These are phyloP conservation scores for Leptodermis oblonga DNA, from an alignment of 257 asterid genomes.

Conservation along the genomic window DNA sequence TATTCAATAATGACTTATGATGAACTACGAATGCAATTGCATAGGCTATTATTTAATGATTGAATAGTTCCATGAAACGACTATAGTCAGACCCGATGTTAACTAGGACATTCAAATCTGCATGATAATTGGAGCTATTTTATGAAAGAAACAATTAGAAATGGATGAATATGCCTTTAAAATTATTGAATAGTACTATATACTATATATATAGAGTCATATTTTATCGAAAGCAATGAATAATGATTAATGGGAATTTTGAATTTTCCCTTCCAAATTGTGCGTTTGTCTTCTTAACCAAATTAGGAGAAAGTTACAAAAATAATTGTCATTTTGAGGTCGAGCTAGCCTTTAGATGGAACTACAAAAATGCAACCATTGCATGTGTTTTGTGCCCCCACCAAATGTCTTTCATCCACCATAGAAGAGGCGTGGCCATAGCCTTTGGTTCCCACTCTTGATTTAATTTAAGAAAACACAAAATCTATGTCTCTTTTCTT, in stretches of 20 bases:
- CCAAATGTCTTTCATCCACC: conserved; percentile 16
- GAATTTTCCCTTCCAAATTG: conserved; percentile 32
- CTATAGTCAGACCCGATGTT: too few species aligned
- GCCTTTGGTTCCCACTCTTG: conserved; percentile 13
- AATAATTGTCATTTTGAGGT: conserved; percentile 13
- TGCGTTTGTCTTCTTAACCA: conserved; percentile 27
- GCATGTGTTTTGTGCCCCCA: conserved; percentile 20
- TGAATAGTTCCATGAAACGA: too few species aligned
- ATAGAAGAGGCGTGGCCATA: conserved; percentile 5
- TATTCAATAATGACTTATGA: too few species aligned
- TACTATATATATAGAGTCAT: too few species aligned
- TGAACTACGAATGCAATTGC: too few species aligned
- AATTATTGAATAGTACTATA: conserved; percentile 6
- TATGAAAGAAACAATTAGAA: background rate
- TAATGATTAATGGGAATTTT: conserved; percentile 14
- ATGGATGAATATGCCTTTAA: background rate
- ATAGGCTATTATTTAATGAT: too few species aligned
- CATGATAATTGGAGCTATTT: background rate
- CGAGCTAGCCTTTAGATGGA: conserved; percentile 5
- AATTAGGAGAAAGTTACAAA: conserved; percentile 26
- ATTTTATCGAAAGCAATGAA: conserved; percentile 1
- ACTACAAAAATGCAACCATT: conserved; percentile 12
- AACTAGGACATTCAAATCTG: background rate
- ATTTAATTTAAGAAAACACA: too few species aligned
- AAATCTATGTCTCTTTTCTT: too few species aligned